A percentile compares a stretch with the other conserved stretches of the same genome.
Evolutionary conservation across 2,329 filamentous ascomycete species (phyloP).

Genomic region (Diaporthe aspalathi): DNA sequence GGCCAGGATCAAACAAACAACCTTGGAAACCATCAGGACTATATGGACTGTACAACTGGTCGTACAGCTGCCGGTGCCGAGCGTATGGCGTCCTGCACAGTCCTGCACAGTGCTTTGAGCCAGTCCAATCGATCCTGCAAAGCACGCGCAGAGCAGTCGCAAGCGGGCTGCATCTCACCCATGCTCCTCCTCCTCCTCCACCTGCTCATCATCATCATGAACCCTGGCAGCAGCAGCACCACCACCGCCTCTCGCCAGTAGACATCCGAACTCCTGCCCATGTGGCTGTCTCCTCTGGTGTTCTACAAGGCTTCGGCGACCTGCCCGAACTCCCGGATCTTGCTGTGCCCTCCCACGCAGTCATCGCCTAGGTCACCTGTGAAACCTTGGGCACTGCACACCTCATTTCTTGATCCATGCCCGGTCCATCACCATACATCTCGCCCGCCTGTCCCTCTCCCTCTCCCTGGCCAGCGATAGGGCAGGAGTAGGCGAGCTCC

Average conservation of each 20-base stretch:
- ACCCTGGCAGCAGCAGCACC: not conserved
- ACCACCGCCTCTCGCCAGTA: not conserved
- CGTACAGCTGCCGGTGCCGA: constrained; percentile 24
- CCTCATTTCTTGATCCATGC: constrained; percentile 22
- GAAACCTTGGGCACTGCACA: constrained; percentile 19
- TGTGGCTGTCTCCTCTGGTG: not conserved
- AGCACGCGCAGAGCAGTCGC: constrained; percentile 2
- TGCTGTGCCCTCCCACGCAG: constrained; percentile 6
- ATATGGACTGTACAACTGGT: no score
- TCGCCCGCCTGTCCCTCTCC: not conserved
- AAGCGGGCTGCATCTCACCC: constrained; percentile 29
- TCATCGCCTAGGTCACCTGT: not conserved
- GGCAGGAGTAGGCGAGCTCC: constrained; percentile 26
- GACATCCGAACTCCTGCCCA: constrained; percentile 1
- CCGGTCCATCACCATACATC: not conserved
- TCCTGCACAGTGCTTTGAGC: constrained; percentile 35
- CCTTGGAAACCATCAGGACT: no score
- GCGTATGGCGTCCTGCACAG: constrained; percentile 23
- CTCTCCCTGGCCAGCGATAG: not conserved
- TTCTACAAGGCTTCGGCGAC: constrained; percentile 21
- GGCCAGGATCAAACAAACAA: constrained; percentile 15
- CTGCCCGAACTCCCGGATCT: constrained; percentile 24
- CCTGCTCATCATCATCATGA: constrained; percentile 2
- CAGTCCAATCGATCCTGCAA: constrained; percentile 26
- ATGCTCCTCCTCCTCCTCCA: constrained; percentile 12